Base-by-base conservation (phyloP, 1,139 yeast species). In the Hanseniaspora sp. region DNA sequence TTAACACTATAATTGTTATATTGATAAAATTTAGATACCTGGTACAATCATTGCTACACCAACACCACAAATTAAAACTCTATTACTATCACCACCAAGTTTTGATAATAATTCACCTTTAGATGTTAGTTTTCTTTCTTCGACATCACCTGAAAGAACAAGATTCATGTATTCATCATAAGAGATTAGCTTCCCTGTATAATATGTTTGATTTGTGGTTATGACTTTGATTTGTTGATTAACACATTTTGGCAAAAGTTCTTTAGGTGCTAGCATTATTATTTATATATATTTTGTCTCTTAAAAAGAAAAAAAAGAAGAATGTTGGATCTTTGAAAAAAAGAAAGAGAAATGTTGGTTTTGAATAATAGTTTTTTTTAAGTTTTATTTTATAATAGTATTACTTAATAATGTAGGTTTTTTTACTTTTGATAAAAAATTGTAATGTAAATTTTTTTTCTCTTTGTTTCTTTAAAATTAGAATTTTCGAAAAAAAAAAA, bases 101-200 rank as follows among this genome's bases (percentile, higher is more conserved):
- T 43, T 33, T 13, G 53, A 51, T 74, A 33, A 18, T 18, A 33
- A n/a, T 11, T 28, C 58, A 61, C 23, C 59, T 61, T 59, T 70
- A 69, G 49, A 45, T 9, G 48, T 39, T 6, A 39, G 46, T 37
- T 46, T 46, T 45, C 53, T 41, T 40, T 54, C 67, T 88, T 97
- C 8, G 77, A 76, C 38, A 86, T 96, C 62, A 87, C 82, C 63
- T 84, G 85, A 58, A 90, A 75, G 11, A 31, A 92, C 95, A 74
- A 90, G 83, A 68, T 92, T 92, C 58, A 92, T 97, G 63, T 83
- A 90, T 68, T 92, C 97, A 67, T 92, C 98, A 67, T 92, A 90
- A 0, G 97, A 98, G 31, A 84, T 78, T 54, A 92, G 74, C 9
- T 82, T 86, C 2, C 98, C 98, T 30, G 78, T 77, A 67, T 88